Percentiles rank a stretch among this genome's conserved stretches.
Evolutionary conservation across 768 basidiomycete species (phyloP).

Genomic region (Pleurotus djamor): DNA sequence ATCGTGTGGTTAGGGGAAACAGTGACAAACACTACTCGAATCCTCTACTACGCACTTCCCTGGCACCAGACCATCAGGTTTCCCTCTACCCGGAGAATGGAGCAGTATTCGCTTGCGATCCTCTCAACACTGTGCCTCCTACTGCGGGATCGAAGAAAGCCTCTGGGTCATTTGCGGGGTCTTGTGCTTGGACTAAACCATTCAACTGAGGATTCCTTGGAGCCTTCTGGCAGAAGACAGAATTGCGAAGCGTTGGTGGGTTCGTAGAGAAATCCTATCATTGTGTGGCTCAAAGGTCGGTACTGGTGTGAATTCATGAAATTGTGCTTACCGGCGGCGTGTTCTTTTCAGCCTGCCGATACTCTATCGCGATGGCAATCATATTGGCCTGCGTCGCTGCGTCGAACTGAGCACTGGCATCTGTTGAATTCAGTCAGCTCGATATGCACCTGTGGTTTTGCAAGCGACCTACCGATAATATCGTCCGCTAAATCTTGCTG

Average conservation of each 20-base stretch:
- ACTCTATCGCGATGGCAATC: slow-evolving; percentile 49
- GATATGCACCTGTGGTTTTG: too few species aligned
- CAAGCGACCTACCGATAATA: slow-evolving; percentile 41
- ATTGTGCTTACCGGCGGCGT: slow-evolving; percentile 38
- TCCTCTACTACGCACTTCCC: too few species aligned
- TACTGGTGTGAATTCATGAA: too few species aligned
- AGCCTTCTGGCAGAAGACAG: slow-evolving; percentile 55
- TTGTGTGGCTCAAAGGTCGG: not conserved
- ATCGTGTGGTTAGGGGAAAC: too few species aligned
- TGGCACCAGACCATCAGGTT: too few species aligned
- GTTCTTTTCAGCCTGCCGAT: slow-evolving; percentile 58
- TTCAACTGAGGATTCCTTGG: slow-evolving; percentile 49
- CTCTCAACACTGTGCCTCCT: slow-evolving; percentile 37
- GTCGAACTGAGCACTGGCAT: slow-evolving; percentile 52
- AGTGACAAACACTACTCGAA: too few species aligned
- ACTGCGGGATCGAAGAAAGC: slow-evolving; percentile 50
- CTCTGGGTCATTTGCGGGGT: slow-evolving; percentile 47
- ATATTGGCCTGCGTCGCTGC: slow-evolving; percentile 46
- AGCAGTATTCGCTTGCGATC: slow-evolving; percentile 43
- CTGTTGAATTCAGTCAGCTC: slow-evolving; percentile 20
- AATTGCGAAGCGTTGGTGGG: slow-evolving; percentile 47
- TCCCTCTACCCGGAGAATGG: slow-evolving; percentile 30
- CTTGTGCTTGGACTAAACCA: slow-evolving; percentile 51
- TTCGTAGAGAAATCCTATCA: slow-evolving; percentile 46
- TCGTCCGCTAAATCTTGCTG: slow-evolving; percentile 57